Base-by-base conservation (phyloP, 73 alveolate genomes). In the Paraurostyla sp. region DNA sequence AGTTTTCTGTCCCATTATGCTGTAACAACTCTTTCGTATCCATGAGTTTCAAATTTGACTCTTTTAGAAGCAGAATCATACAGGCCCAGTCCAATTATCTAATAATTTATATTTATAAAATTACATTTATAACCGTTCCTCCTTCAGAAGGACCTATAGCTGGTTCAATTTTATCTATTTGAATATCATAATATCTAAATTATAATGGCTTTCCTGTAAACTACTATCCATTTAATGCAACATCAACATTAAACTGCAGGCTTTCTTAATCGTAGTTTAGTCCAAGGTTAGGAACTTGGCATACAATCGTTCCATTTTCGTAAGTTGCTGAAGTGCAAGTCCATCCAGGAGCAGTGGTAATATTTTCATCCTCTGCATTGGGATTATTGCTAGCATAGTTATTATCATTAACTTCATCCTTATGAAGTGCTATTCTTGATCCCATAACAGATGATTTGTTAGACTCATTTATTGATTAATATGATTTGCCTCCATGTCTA, bases 211-310 rank as follows among this genome's bases (percentile, higher is more conserved):
- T 95, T 13, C 99, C 99, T 29, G 99, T 93, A 89, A 98, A 98
- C 91, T 98, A 96, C 84, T 98, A 97, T 22, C 99, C 99, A 93
- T 98, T 98, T 3, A 98, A 83, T 2, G 99, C 98, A 3, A 98
- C 97, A 82, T 98, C 99, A 6, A 97, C 99, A 92, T 96, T 96
- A 89, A 88, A 96, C 57, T 96, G 96, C 0, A 97, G 96, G 13
- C 71, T 58, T 32, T 95, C 94, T 71, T 88, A 93, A 81, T 91
- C 94, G 45, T 42, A 56, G 42, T 29, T 35, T 38, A 93, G 96
- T n/a, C n/a, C n/a, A 38, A 96, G 96, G 41, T 91, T 80, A 11
- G 99, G 99, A 4, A 96, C 97, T 15, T 83, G 91, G 90, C 99
- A 98, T 0, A 93, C 83, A 59, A 97, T 96, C 57, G 93, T 93